Conservation (phyloP, 163 green algal genomes). For the Smithsoniella earleae region DNA sequence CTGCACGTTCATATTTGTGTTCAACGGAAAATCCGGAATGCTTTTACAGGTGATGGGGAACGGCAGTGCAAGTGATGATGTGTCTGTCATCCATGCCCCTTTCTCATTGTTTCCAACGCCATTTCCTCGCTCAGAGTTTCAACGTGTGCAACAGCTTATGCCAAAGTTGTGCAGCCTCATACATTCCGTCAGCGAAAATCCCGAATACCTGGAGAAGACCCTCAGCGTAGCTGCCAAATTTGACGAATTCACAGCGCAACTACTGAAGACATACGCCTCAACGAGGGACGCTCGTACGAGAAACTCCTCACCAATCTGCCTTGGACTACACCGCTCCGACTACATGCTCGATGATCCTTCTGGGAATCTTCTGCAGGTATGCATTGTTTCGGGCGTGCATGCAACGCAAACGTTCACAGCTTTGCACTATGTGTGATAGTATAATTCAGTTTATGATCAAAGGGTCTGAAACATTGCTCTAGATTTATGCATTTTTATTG, state of each 20-base stretch:
- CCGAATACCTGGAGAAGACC: conserved; percentile 61
- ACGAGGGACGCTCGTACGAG: conserved; percentile 28
- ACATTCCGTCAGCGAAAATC: conserved; percentile 63
- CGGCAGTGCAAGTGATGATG: conserved; percentile 33
- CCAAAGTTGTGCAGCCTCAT: conserved; percentile 63
- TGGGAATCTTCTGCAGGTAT: conserved; percentile 69
- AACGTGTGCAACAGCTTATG: conserved; percentile 40
- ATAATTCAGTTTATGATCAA: too few relatives aligned
- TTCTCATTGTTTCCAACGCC: conserved; percentile 69
- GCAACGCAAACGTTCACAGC: too few relatives aligned
- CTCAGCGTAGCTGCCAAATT: conserved; percentile 52
- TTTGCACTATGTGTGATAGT: too few relatives aligned
- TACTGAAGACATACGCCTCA: conserved; percentile 42
- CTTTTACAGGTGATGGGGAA: conserved; percentile 32
- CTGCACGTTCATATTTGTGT: background rate
- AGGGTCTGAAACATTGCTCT: too few relatives aligned
- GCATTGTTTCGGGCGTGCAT: too few relatives aligned
- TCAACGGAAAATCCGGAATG: background rate
- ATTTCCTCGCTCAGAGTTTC: conserved; percentile 57
- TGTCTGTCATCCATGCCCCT: conserved; percentile 65
- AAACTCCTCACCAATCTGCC: conserved; percentile 38
- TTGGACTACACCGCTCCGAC: conserved; percentile 83
- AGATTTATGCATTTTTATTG: too few relatives aligned
- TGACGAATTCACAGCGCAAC: conserved; percentile 75
- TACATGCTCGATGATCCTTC: conserved; percentile 95